A percentile compares a stretch with the other conserved stretches of the same genome.
Conservation (phyloP, 306 rosid species). For the Cucumis cinereus region DNA sequence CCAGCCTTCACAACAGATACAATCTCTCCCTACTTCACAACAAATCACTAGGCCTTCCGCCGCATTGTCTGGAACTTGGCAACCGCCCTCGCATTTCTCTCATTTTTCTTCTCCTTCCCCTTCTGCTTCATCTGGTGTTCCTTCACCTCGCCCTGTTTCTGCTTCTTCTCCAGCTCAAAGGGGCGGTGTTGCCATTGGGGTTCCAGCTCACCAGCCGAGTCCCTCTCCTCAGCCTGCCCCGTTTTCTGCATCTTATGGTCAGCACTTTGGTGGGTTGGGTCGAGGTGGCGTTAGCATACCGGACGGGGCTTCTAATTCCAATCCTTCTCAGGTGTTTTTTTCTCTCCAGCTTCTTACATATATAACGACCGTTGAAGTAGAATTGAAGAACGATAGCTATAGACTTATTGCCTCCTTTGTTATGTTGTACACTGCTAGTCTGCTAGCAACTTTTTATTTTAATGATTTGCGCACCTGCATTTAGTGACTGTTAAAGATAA, state of each 20-base stretch:
- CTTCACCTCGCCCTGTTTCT: slow-evolving; percentile 25
- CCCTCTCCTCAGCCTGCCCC: slow-evolving; percentile 28
- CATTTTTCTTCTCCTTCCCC: slow-evolving; percentile 37
- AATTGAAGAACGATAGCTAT: not conserved
- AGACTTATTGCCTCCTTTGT: not conserved
- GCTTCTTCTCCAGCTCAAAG: slow-evolving; percentile 27
- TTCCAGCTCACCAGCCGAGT: slow-evolving; percentile 59
- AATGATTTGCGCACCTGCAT: not conserved
- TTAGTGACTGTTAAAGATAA: not conserved
- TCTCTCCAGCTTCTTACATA: not conserved
- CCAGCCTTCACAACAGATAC: slow-evolving; percentile 11
- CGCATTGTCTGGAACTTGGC: slow-evolving; percentile 38
- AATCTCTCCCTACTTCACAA: slow-evolving; percentile 22
- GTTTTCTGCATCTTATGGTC: slow-evolving; percentile 55
- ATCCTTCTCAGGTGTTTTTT: slow-evolving; percentile 42
- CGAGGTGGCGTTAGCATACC: slow-evolving; percentile 40
- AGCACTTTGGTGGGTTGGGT: slow-evolving; percentile 66
- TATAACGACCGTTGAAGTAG: not conserved
- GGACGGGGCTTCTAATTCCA: slow-evolving; percentile 39
- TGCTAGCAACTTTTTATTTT: not conserved
- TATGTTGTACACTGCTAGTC: not conserved
- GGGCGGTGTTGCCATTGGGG: slow-evolving; percentile 70
- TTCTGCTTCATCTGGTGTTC: slow-evolving; percentile 17
- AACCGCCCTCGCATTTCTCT: slow-evolving; percentile 35
- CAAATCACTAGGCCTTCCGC: slow-evolving; percentile 39